phyloP scores from a whole-genome alignment of 2,329 filamentous ascomycete genomes.

The Penicillium sp. region DNA sequence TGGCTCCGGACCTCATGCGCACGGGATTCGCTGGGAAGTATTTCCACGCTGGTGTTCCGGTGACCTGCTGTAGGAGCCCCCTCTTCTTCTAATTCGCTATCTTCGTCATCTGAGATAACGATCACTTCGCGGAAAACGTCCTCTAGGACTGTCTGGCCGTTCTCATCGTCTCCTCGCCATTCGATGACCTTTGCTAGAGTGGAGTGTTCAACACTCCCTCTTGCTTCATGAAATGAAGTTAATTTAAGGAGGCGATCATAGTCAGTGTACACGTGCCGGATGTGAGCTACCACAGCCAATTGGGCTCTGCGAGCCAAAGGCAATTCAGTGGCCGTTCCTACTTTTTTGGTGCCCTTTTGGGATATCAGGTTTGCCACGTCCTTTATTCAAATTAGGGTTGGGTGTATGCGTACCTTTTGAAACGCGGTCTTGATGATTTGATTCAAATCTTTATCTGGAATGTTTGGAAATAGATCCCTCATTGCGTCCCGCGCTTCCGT shows the following conservation, averaged over 20 bases:
- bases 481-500: constrained; percentile 60
- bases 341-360: constrained; percentile 53
- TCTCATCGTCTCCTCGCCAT: constrained; percentile 62
- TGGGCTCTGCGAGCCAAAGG: constrained; percentile 58
- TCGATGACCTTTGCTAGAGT: constrained; percentile 58
- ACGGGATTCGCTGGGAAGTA: constrained; percentile 42
- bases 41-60: constrained; percentile 44
- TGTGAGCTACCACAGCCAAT: constrained; percentile 61
- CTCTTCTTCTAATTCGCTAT: constrained; percentile 46
- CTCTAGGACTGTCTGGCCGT: constrained; percentile 54
- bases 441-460: constrained; percentile 57
- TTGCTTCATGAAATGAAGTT: constrained; percentile 55
- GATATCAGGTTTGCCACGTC: constrained; percentile 18
- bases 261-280: constrained; percentile 61
- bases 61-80: constrained; percentile 24
- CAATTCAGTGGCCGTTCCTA: constrained; percentile 57
- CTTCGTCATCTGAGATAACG: constrained; percentile 62
- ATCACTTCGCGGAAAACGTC: constrained; percentile 65
- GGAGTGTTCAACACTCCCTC: constrained; percentile 54
- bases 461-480: constrained; percentile 62
- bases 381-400: neutral
- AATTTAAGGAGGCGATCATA: constrained; percentile 59
- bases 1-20: constrained; percentile 36
- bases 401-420: constrained; percentile 49
- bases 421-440: constrained; percentile 62